Conservation (phyloP, 495 filamentous ascomycete genomes). For the Darksidea phi region DNA sequence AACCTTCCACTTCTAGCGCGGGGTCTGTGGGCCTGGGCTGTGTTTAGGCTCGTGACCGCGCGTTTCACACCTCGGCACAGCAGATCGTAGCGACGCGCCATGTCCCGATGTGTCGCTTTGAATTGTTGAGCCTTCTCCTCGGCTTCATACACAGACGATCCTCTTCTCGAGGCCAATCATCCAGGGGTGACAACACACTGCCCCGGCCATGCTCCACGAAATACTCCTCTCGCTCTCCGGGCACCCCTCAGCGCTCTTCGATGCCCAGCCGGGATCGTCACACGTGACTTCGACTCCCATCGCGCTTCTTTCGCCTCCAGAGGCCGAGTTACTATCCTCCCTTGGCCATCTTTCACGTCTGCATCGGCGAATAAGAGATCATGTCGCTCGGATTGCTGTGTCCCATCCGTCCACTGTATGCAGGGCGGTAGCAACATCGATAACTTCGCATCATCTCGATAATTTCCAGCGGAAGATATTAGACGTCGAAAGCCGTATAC, state of each 20-base stretch:
- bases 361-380: slow-evolving; percentile 65
- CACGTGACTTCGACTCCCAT: slow-evolving; percentile 46
- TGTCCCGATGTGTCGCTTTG: slow-evolving; percentile 31
- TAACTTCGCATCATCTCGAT: slow-evolving; percentile 69
- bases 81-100: neutral
- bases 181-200: neutral
- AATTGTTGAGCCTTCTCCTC: slow-evolving; percentile 29
- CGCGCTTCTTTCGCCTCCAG: slow-evolving; percentile 67
- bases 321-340: slow-evolving; percentile 75
- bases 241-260: slow-evolving; percentile 82
- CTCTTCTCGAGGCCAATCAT: neutral
- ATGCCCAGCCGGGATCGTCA: slow-evolving; percentile 24
- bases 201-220: slow-evolving; percentile 81
- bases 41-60: slow-evolving; percentile 17
- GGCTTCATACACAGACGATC: slow-evolving; percentile 13
- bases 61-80: slow-evolving; percentile 5
- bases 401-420: slow-evolving; percentile 76
- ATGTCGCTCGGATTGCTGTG: slow-evolving; percentile 63
- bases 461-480: slow-evolving; percentile 80
- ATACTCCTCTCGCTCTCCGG: slow-evolving; percentile 92
- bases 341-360: slow-evolving; percentile 72
- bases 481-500: slow-evolving; percentile 74
- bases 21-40: neutral
- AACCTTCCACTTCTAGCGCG: neutral
- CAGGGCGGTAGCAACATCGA: slow-evolving; percentile 79